phyloP scores from a whole-genome alignment of 2,329 filamentous ascomycete genomes.

The Aspergillus pseudoterreus region DNA sequence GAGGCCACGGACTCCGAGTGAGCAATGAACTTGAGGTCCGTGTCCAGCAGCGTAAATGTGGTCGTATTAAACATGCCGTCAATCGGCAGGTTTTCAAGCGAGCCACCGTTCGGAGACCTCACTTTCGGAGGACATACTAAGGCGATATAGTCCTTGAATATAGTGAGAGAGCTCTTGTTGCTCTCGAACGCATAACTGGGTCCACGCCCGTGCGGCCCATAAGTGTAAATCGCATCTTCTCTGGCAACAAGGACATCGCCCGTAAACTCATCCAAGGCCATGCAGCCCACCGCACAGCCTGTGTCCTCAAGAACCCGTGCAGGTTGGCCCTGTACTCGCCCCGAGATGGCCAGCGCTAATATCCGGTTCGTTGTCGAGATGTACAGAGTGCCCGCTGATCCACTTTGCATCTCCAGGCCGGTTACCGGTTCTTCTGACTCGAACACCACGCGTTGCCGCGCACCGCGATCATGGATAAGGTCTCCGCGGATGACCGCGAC shows the following conservation, averaged over 20 bases:
- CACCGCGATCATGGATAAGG: conserved; percentile 89
- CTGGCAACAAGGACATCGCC: conserved; percentile 88
- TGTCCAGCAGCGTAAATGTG: conserved; percentile 87
- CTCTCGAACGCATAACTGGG: conserved; percentile 89
- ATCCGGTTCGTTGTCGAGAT: conserved; percentile 88
- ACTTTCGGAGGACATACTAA: conserved; percentile 75
- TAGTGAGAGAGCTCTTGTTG: conserved; percentile 74
- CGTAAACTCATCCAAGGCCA: conserved; percentile 76
- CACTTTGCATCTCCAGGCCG: conserved; percentile 72
- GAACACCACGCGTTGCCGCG: conserved; percentile 89
- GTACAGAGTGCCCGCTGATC: conserved; percentile 71
- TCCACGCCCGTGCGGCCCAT: conserved; percentile 77
- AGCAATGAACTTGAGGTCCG: conserved; percentile 82
- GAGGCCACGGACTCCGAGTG: conserved; percentile 83
- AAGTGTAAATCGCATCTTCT: conserved; percentile 94
- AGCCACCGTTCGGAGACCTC: conserved; percentile 53
- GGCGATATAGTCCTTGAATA: conserved; percentile 81
- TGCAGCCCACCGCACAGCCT: conserved; percentile 90
- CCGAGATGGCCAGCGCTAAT: conserved; percentile 79
- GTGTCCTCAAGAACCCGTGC: conserved; percentile 84
- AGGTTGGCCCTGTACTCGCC: conserved; percentile 83
- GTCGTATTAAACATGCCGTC: conserved; percentile 83
- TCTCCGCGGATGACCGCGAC: conserved; percentile 93
- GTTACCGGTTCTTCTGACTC: conserved; percentile 97
- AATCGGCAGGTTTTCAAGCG: conserved; percentile 70